These are phyloP conservation scores for Pythium plurisporium DNA, from an alignment of 352 stramenopile species.

Conservation along the genomic window DNA sequence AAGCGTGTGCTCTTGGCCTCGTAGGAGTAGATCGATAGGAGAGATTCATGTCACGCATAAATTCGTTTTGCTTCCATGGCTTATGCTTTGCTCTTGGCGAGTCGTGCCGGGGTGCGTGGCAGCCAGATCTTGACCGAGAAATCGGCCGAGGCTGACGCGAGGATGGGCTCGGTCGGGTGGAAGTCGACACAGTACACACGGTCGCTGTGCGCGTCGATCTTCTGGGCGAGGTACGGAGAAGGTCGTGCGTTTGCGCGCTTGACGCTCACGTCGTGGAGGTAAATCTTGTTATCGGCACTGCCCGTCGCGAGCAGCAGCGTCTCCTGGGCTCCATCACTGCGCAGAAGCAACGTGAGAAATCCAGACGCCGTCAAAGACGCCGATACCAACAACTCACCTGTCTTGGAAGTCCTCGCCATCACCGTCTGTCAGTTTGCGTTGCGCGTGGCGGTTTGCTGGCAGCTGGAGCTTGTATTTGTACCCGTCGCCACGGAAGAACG, in stretches of 20 bases:
- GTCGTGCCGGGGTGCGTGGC: conserved; percentile 46
- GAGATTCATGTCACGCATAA: no score
- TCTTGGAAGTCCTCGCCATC: conserved; percentile 69
- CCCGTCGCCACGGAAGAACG: conserved; percentile 83
- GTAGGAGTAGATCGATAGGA: conserved; percentile 24
- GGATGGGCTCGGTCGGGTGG: conserved; percentile 77
- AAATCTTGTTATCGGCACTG: conserved; percentile 86
- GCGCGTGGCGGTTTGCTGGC: conserved; percentile 39
- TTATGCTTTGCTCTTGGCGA: conserved; percentile 53
- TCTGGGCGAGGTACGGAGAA: conserved; percentile 64
- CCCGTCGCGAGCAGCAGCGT: conserved; percentile 79
- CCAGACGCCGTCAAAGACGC: background rate
- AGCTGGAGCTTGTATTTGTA: conserved; percentile 84
- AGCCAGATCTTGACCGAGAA: conserved; percentile 87
- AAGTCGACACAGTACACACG: conserved; percentile 90
- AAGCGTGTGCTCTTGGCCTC: conserved; percentile 56
- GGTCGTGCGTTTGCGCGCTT: conserved; percentile 45
- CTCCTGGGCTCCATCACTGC: conserved; percentile 50
- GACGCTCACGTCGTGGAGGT: conserved; percentile 79
- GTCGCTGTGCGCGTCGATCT: conserved; percentile 82
- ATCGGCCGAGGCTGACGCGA: conserved; percentile 82
- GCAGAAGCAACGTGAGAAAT: background rate
- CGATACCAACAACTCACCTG: conserved; percentile 14
- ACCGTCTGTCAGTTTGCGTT: conserved; percentile 76
- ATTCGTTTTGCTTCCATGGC: background rate